Evolutionary conservation across 352 stramenopile species (phyloP).

Genomic region (Pythium periplocum): DNA sequence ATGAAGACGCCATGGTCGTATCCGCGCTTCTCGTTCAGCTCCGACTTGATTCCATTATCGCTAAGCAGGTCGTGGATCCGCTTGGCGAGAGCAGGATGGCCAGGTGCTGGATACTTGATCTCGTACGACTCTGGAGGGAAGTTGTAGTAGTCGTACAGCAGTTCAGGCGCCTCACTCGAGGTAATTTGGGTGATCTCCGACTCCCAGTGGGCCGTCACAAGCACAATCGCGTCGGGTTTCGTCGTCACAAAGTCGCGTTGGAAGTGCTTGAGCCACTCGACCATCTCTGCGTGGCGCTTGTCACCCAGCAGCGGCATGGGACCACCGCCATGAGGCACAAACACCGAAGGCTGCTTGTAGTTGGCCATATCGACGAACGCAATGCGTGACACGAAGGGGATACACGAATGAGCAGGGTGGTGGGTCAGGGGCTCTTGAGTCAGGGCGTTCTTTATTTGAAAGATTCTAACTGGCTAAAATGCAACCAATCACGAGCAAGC

Average conservation of each 20-base stretch:
- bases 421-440: background rate
- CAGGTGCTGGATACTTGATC: conserved; percentile 67
- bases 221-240: conserved; percentile 53
- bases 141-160: conserved; percentile 89
- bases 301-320: conserved; percentile 50
- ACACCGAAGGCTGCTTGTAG: background rate
- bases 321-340: conserved; percentile 32
- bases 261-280: conserved; percentile 32
- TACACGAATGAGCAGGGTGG: background rate
- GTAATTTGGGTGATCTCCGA: conserved; percentile 53
- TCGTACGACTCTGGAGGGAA: conserved; percentile 83
- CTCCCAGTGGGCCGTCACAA: conserved; percentile 88
- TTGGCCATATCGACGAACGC: background rate
- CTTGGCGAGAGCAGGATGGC: conserved; percentile 56
- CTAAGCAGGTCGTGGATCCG: conserved; percentile 53
- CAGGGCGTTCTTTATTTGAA: background rate
- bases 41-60: conserved; percentile 43
- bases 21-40: conserved; percentile 46
- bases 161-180: conserved; percentile 32
- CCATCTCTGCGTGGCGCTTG: conserved; percentile 18
- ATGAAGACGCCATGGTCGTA: conserved; percentile 91
- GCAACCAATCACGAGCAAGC: too few species aligned
- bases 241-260: conserved; percentile 8
- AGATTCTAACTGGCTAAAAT: background rate
- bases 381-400: background rate